Percentiles rank a stretch among this genome's conserved stretches.
phyloP scores from a whole-genome alignment of 306 rosid species.

The Begonia loranthoides region DNA sequence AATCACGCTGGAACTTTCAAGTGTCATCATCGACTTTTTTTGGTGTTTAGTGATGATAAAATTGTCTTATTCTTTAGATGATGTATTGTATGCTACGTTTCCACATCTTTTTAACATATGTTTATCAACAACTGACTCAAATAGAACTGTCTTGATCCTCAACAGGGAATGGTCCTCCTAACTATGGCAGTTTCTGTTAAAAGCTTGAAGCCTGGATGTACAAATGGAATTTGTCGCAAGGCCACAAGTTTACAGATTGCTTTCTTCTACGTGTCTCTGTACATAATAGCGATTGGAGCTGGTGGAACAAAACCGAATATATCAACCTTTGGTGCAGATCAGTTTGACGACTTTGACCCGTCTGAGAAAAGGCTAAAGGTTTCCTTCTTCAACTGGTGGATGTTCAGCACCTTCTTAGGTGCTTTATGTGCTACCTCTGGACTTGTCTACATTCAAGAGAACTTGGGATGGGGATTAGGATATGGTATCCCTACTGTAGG shows the following conservation, averaged over 20 bases:
- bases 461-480: constrained; percentile 63
- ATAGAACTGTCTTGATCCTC: neutral
- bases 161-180: constrained; percentile 49
- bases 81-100: too few relatives aligned
- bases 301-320: constrained; percentile 69
- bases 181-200: constrained; percentile 40
- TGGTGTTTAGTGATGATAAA: too few relatives aligned
- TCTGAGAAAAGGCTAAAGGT: constrained; percentile 38
- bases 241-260: constrained; percentile 25
- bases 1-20: too few relatives aligned
- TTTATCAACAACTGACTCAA: too few relatives aligned
- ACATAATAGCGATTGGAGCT: constrained; percentile 51
- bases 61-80: too few relatives aligned
- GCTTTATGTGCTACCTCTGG: constrained; percentile 42
- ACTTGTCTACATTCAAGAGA: constrained; percentile 67
- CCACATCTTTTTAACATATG: too few relatives aligned
- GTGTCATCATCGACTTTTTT: too few relatives aligned
- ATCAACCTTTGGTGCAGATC: constrained; percentile 76
- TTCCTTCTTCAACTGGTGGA: constrained; percentile 84
- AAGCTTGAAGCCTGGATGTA: constrained; percentile 34
- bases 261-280: constrained; percentile 42
- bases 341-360: constrained; percentile 51
- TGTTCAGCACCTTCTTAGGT: constrained; percentile 49
- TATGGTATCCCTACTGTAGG: constrained; percentile 51
- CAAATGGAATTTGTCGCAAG: constrained; percentile 35